phyloP scores from a whole-genome alignment of 78 protist genomes.

The Dictyostelium brefeldianum region DNA sequence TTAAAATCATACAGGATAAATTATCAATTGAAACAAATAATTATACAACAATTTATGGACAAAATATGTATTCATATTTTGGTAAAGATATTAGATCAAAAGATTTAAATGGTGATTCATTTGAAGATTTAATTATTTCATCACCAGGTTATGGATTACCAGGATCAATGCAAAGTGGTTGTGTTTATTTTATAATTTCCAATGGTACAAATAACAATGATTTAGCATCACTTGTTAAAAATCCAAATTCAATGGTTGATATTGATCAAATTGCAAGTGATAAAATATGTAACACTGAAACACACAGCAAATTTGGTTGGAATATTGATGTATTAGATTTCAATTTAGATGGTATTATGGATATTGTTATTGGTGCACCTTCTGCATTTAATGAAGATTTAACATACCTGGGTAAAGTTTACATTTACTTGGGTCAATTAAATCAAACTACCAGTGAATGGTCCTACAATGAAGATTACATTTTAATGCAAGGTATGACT shows the following conservation, averaged over 20 bases:
- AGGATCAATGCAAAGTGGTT: slow-evolving; percentile 74
- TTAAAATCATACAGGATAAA: neutral
- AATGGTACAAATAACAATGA: neutral
- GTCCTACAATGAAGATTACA: neutral
- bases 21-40: neutral
- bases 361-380: slow-evolving; percentile 55
- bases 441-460: neutral
- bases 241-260: neutral
- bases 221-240: neutral
- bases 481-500: neutral
- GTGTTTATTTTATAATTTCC: slow-evolving; percentile 50
- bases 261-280: slow-evolving; percentile 30
- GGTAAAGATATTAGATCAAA: slow-evolving; percentile 29
- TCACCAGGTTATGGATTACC: slow-evolving; percentile 63
- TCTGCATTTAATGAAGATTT: slow-evolving; percentile 36
- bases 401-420: slow-evolving; percentile 25
- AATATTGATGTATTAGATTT: slow-evolving; percentile 31
- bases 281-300: slow-evolving; percentile 42
- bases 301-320: slow-evolving; percentile 52
- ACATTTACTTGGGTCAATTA: slow-evolving; percentile 31
- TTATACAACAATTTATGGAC: slow-evolving; percentile 35
- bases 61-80: slow-evolving; percentile 16
- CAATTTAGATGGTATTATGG: slow-evolving; percentile 49
- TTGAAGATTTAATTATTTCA: slow-evolving; percentile 46
- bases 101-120: slow-evolving; percentile 57